Conservation (phyloP, 768 basidiomycete genomes). For the Favolaschia claudopus region DNA sequence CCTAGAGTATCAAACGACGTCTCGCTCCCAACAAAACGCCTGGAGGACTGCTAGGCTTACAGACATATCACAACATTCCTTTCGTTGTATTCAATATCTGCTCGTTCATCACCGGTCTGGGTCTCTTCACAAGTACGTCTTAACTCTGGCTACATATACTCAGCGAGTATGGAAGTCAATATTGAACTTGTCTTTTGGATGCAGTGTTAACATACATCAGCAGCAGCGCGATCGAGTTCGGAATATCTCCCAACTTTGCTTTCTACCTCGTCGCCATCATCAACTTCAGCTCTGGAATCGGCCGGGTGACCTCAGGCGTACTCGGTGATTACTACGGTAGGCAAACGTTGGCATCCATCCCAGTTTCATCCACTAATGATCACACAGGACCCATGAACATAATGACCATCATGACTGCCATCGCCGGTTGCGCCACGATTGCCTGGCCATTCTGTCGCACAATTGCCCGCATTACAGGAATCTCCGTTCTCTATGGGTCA, state of each 20-base stretch:
- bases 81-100: constrained; percentile 26
- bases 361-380: background rate
- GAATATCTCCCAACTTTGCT: constrained; percentile 34
- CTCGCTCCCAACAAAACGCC: constrained; percentile 45
- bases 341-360: no score
- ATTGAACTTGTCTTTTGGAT: no score
- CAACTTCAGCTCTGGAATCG: constrained; percentile 53
- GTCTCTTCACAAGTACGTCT: constrained; percentile 49
- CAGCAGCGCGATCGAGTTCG: constrained; percentile 10
- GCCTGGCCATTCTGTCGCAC: constrained; percentile 16
- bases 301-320: constrained; percentile 50
- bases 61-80: constrained; percentile 21
- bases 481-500: constrained; percentile 3
- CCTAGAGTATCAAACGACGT: constrained; percentile 39
- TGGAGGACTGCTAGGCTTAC: constrained; percentile 48
- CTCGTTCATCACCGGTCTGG: constrained; percentile 50
- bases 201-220: constrained; percentile 34
- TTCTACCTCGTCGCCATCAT: constrained; percentile 54
- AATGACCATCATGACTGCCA: background rate
- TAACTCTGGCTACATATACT: no score
- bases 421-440: background rate
- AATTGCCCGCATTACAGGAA: background rate
- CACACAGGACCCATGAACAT: constrained; percentile 7
- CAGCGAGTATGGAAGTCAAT: no score
- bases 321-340: constrained; percentile 50